These are phyloP conservation scores for Populus pruinosa DNA, from an alignment of 345 rosid genomes.

Conservation along the genomic window DNA sequence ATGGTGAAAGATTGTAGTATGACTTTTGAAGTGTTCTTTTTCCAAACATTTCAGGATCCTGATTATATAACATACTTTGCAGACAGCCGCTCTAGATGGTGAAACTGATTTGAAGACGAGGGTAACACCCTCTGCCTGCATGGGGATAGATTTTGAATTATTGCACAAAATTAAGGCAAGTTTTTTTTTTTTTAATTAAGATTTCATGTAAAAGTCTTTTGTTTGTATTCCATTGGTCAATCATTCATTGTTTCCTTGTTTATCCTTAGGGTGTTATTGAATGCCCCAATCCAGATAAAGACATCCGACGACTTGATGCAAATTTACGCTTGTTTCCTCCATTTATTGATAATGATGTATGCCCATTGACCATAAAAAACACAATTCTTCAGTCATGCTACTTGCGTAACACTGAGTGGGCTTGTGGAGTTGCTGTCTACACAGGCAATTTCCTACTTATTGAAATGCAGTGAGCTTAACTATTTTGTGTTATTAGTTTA, in stretches of 20 bases:
- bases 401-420: conserved; percentile 98
- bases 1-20: conserved; percentile 2
- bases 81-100: conserved; percentile 97
- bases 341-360: conserved; percentile 88
- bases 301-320: conserved; percentile 96
- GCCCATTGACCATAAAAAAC: conserved; percentile 89
- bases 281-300: conserved; percentile 93
- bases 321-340: conserved; percentile 95
- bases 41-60: conserved; percentile 13
- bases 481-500: conserved; percentile 8
- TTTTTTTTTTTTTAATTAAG: neutral
- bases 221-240: conserved; percentile 11
- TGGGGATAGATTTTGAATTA: conserved; percentile 83
- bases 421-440: conserved; percentile 95
- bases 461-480: conserved; percentile 6
- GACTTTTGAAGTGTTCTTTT: neutral
- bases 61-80: conserved; percentile 34
- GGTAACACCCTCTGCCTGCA: conserved; percentile 79
- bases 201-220: neutral
- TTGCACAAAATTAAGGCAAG: conserved; percentile 92
- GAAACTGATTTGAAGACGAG: conserved; percentile 97
- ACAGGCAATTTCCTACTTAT: conserved; percentile 57
- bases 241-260: conserved; percentile 3
- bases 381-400: conserved; percentile 96
- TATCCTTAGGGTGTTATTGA: conserved; percentile 85